phyloP scores from a whole-genome alignment of 768 basidiomycete species.

The Russula abietina region DNA sequence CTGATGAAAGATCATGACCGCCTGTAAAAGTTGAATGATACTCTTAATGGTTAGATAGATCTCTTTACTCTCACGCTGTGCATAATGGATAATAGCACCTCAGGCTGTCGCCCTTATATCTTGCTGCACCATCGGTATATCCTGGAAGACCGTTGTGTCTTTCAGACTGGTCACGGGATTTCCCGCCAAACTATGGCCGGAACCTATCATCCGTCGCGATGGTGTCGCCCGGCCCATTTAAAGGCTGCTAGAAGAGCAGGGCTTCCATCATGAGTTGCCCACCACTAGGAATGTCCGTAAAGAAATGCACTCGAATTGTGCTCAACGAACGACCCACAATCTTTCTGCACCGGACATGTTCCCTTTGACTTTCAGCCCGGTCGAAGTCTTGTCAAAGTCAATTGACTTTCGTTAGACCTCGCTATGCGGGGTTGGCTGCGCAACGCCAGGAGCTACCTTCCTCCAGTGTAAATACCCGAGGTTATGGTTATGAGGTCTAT shows the following conservation, averaged over 20 bases:
- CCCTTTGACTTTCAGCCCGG: slow-evolving; percentile 51
- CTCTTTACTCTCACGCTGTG: neutral
- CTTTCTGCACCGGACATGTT: slow-evolving; percentile 58
- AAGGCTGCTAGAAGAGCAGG: neutral
- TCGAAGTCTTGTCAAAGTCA: slow-evolving; percentile 69
- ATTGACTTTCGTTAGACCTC: slow-evolving; percentile 79
- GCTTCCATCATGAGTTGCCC: neutral
- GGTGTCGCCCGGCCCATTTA: neutral
- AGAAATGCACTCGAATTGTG: slow-evolving; percentile 57
- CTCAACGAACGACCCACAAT: slow-evolving; percentile 75
- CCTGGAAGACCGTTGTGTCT: neutral
- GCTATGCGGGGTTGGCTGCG: slow-evolving; percentile 83
- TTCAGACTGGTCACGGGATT: neutral
- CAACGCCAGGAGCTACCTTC: slow-evolving; percentile 64
- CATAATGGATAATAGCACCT: neutral
- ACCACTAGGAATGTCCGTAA: slow-evolving; percentile 7
- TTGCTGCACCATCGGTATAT: neutral
- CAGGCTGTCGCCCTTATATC: neutral
- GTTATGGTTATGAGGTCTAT: slow-evolving; percentile 72
- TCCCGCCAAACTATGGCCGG: neutral
- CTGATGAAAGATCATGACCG: slow-evolving; percentile 34
- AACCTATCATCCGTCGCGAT: neutral
- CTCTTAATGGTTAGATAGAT: neutral
- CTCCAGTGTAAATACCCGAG: slow-evolving; percentile 36
- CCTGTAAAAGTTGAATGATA: slow-evolving; percentile 5